Evolutionary conservation across 1,284 basidiomycete genomes (phyloP), one percentile per base, ranked within the genome.

Genomic region (Cryptococcus jaspeensis): DNA sequence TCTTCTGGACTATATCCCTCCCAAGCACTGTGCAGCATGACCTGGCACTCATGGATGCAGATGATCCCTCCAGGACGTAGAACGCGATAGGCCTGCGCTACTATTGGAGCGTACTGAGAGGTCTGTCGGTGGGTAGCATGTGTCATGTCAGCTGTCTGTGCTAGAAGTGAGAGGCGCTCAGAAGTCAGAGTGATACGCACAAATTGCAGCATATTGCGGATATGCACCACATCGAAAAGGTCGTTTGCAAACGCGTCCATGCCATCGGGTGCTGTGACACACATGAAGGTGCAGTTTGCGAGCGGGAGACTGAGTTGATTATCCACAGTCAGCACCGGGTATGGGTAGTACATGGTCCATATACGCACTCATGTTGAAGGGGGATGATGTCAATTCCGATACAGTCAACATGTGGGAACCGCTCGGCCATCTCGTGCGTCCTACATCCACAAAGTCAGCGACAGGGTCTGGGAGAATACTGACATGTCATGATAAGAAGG

Each of bases 341-440:
- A 32, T 4, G 28, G 28, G 4, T 9, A 5, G 4, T 32, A 32
- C 5, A 9, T 4, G 28, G 28, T 5, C 16, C 5, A 28, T 12
- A 23, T 22, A 58, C 64, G 32, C 40, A 63, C 64, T 53, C 53
- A 41, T 62, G 60, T 45, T 62, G 55, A 13, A 59, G 23, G 15
- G 53, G 56, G 37, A 57, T 50, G 23, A 62, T 39, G 43, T 66
- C 64, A 18, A 66, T 53, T 5, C 62, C 64, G 8, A 66, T 59
- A 36, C 62, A 66, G 39, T 66, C 64, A 12, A 55, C 60, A 28
- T 56, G 50, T 3, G 62, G 64, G 25, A 60, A 66, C 7, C 39
- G 41, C 41, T 58, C 55, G 1, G 64, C 64, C 64, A 64, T 64
- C n/a, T 61, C 64, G 20, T 49, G 45, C 5, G 37, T 23, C 53